A percentile compares a stretch with the other conserved stretches of the same genome.
Conservation (phyloP, 305 asterid species). For the Solanum hybrid region DNA sequence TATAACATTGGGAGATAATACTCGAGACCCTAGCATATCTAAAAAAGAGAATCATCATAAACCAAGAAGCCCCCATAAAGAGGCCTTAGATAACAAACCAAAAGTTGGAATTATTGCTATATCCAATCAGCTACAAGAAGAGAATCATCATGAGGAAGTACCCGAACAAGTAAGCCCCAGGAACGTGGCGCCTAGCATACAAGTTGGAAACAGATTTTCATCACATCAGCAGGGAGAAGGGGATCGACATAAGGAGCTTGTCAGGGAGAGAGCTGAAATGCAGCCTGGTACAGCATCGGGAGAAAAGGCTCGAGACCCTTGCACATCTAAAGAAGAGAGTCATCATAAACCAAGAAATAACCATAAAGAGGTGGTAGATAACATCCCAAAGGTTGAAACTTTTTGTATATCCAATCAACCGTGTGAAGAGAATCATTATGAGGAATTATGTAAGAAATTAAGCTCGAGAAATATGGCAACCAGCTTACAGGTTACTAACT, state of each 20-base stretch:
- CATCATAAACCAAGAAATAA: not conserved
- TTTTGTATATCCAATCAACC: not conserved
- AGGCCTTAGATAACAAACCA: constrained; percentile 6
- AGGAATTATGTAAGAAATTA: not conserved
- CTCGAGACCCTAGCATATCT: not conserved
- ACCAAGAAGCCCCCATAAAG: constrained; percentile 10
- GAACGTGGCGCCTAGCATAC: not conserved
- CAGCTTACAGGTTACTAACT: constrained; percentile 1
- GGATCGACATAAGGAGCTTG: not conserved
- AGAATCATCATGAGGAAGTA: not conserved
- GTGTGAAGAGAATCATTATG: not conserved
- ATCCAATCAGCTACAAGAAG: not conserved
- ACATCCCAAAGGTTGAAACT: not conserved
- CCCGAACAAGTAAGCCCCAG: not conserved
- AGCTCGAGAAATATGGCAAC: not conserved
- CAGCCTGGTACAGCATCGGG: not conserved
- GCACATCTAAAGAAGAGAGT: not conserved
- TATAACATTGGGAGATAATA: not conserved
- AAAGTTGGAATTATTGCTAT: not conserved
- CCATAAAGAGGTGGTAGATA: constrained; percentile 16
- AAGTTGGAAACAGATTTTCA: not conserved
- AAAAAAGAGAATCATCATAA: not conserved
- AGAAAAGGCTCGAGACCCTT: not conserved
- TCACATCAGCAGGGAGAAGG: not conserved
- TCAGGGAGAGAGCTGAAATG: not conserved